A percentile compares a stretch with the other conserved stretches of the same genome.
phyloP scores from a whole-genome alignment of 768 basidiomycete genomes.

The Xerocomus spinulosus region DNA sequence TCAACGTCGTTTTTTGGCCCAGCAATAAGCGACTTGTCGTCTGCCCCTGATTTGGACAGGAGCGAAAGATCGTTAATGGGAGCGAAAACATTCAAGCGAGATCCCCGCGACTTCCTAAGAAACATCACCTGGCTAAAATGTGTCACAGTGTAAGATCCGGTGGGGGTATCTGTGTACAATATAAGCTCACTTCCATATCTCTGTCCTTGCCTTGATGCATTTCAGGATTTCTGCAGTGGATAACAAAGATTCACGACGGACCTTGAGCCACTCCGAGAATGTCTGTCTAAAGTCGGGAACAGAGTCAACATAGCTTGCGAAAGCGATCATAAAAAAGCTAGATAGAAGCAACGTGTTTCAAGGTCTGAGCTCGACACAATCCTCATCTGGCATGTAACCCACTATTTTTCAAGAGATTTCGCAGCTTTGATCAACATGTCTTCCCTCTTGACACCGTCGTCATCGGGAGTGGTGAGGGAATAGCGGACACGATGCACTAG shows the following conservation, averaged over 20 bases:
- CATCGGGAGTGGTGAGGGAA: slow-evolving; percentile 73
- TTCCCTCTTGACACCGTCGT: slow-evolving; percentile 49
- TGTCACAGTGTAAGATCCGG: background rate
- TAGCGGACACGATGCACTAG: slow-evolving; percentile 80
- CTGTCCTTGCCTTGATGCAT: slow-evolving; percentile 59
- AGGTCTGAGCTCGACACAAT: background rate
- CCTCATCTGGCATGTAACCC: slow-evolving; percentile 23
- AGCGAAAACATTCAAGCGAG: slow-evolving; percentile 82
- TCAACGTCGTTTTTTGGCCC: slow-evolving; percentile 73
- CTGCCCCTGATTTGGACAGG: slow-evolving; percentile 66
- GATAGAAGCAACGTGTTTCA: background rate
- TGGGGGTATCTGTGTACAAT: background rate
- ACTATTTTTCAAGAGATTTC: slow-evolving; percentile 88
- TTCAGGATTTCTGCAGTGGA: background rate
- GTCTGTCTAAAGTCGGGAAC: slow-evolving; percentile 57
- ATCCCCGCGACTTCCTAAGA: slow-evolving; percentile 75
- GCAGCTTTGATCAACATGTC: slow-evolving; percentile 59
- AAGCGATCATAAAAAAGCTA: slow-evolving; percentile 93
- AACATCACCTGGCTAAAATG: slow-evolving; percentile 73
- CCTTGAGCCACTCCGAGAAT: slow-evolving; percentile 88
- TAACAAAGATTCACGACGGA: slow-evolving; percentile 25
- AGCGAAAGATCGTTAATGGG: slow-evolving; percentile 86
- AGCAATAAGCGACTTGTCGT: slow-evolving; percentile 50
- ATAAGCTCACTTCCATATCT: slow-evolving; percentile 83
- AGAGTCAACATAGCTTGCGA: slow-evolving; percentile 81